A percentile compares a stretch with the other conserved stretches of the same genome.
Conservation (phyloP, 768 basidiomycete genomes). For the Suillus tomentosus region DNA sequence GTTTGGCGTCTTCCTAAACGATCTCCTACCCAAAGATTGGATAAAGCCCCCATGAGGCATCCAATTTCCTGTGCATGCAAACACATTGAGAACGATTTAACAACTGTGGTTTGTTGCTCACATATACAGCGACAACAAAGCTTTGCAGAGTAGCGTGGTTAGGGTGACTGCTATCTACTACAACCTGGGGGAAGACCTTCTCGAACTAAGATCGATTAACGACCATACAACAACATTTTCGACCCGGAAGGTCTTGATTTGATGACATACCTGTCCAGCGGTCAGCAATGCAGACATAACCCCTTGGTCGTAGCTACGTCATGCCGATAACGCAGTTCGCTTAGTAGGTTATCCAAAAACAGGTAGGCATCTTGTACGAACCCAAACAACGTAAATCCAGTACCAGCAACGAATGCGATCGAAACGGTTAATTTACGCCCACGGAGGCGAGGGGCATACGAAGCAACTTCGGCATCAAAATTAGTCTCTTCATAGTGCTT, state of each 20-base stretch:
- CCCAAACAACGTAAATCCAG: slow-evolving; percentile 67
- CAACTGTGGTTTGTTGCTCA: slow-evolving; percentile 27
- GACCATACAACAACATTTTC: not conserved
- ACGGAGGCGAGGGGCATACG: slow-evolving; percentile 37
- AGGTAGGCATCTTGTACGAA: slow-evolving; percentile 24
- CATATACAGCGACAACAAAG: slow-evolving; percentile 61
- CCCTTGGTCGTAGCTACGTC: slow-evolving; percentile 62
- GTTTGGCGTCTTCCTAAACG: slow-evolving; percentile 57
- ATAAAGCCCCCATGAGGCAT: slow-evolving; percentile 63
- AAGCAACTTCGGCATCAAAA: slow-evolving; percentile 38
- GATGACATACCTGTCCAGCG: slow-evolving; percentile 44
- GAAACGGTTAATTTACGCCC: slow-evolving; percentile 48
- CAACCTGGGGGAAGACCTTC: slow-evolving; percentile 56
- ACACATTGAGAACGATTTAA: not conserved
- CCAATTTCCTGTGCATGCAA: slow-evolving; percentile 54
- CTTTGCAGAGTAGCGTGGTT: slow-evolving; percentile 58
- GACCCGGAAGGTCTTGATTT: not conserved
- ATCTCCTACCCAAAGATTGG: slow-evolving; percentile 64
- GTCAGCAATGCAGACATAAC: slow-evolving; percentile 70
- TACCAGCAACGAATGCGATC: slow-evolving; percentile 57
- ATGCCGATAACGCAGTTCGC: not conserved
- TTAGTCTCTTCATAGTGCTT: slow-evolving; percentile 23
- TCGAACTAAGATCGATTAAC: slow-evolving; percentile 45
- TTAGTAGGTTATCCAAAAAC: not conserved
- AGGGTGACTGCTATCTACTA: slow-evolving; percentile 39